Percentiles rank a stretch among this genome's conserved stretches.
These are phyloP conservation scores for Thozetella sp. DNA, from an alignment of 495 filamentous ascomycete genomes.

Conservation along the genomic window DNA sequence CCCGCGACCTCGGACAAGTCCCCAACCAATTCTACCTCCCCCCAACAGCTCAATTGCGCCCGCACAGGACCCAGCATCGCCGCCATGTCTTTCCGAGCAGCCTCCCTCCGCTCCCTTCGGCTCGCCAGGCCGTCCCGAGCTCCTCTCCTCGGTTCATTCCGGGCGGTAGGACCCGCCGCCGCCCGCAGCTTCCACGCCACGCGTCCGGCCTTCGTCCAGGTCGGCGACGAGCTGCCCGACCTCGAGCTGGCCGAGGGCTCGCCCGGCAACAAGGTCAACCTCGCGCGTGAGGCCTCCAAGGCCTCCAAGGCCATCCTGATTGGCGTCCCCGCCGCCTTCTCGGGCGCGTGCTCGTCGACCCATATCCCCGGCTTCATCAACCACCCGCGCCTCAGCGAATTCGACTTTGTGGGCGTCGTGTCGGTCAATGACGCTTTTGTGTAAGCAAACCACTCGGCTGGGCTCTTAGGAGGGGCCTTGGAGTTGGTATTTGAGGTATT, in stretches of 20 bases:
- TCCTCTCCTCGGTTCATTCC: not conserved
- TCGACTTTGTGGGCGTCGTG: slow-evolving; percentile 83
- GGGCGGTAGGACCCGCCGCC: slow-evolving; percentile 10
- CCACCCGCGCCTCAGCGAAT: slow-evolving; percentile 70
- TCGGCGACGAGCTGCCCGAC: slow-evolving; percentile 64
- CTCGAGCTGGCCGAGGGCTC: slow-evolving; percentile 64
- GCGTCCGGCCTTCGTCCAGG: slow-evolving; percentile 48
- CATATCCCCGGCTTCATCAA: slow-evolving; percentile 85
- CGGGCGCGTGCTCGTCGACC: slow-evolving; percentile 73
- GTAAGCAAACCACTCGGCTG: slow-evolving; percentile 47
- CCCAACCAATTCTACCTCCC: not conserved
- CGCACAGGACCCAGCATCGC: not conserved
- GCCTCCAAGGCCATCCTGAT: slow-evolving; percentile 74
- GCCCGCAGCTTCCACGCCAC: slow-evolving; percentile 55
- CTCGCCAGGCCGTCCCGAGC: slow-evolving; percentile 4
- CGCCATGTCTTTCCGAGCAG: not conserved
- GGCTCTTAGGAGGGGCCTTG: slow-evolving; percentile 1
- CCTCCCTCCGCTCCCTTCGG: not conserved
- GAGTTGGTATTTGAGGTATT: not conserved
- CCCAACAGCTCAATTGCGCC: not conserved
- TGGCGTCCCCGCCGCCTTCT: slow-evolving; percentile 90
- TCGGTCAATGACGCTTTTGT: slow-evolving; percentile 96
- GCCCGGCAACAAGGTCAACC: slow-evolving; percentile 82
- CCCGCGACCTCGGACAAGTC: not conserved
- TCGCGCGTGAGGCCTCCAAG: slow-evolving; percentile 69